A percentile compares a stretch with the other conserved stretches of the same genome.
phyloP scores from a whole-genome alignment of 768 basidiomycete genomes.

The Boletus vermiculosoides region DNA sequence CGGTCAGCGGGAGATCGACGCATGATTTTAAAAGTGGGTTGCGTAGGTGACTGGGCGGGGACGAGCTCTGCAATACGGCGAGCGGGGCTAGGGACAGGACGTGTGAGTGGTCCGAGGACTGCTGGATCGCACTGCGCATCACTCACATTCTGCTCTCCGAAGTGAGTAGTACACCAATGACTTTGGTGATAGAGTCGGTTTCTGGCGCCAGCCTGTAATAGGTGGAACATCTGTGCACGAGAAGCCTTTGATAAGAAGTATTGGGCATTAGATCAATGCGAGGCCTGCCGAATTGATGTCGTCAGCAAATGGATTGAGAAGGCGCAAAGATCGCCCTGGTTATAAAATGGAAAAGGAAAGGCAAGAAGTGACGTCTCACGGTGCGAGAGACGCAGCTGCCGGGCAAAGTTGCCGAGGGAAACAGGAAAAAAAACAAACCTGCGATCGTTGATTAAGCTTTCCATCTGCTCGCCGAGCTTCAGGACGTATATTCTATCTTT shows the following conservation, averaged over 20 bases:
- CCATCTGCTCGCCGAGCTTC: slow-evolving; percentile 87
- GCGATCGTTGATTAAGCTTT: slow-evolving; percentile 71
- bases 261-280: slow-evolving; percentile 66
- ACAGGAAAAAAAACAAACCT: slow-evolving; percentile 45
- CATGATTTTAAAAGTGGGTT: slow-evolving; percentile 90
- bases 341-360: slow-evolving; percentile 1
- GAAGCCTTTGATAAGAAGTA: slow-evolving; percentile 81
- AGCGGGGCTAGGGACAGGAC: slow-evolving; percentile 49
- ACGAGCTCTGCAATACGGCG: slow-evolving; percentile 75
- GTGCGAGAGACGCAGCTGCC: slow-evolving; percentile 2
- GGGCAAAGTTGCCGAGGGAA: not conserved
- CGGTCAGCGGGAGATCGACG: slow-evolving; percentile 59
- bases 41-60: slow-evolving; percentile 64
- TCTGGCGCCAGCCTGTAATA: slow-evolving; percentile 79
- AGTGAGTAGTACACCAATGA: slow-evolving; percentile 54
- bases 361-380: not conserved
- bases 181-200: slow-evolving; percentile 61
- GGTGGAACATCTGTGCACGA: slow-evolving; percentile 81
- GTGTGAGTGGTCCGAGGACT: slow-evolving; percentile 13
- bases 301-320: slow-evolving; percentile 22
- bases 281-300: slow-evolving; percentile 39
- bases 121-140: not conserved
- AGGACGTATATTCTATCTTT: slow-evolving; percentile 87
- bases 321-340: not conserved
- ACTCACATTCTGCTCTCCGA: slow-evolving; percentile 76